Percentiles rank a stretch among this genome's conserved stretches.
Conservation (phyloP, 2,329 filamentous ascomycete species). For the Pseudopyrenochaeta lycopersici region DNA sequence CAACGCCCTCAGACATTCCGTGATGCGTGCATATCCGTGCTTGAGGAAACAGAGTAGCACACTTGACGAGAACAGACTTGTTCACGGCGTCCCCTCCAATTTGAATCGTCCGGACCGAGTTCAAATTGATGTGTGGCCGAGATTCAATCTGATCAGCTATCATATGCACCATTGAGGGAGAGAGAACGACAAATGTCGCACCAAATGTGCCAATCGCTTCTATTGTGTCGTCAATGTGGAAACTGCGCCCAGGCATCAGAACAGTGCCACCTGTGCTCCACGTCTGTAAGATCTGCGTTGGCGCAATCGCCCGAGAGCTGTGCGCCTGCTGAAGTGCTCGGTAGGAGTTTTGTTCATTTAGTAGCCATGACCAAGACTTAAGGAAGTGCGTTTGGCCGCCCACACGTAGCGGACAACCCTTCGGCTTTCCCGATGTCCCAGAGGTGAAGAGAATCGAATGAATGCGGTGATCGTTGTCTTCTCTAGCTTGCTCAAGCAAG, state of each 20-base stretch:
- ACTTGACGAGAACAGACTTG: not conserved
- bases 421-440: conserved; percentile 4
- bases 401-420: conserved; percentile 1
- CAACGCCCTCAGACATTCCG: conserved; percentile 2
- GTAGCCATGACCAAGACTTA: not conserved
- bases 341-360: not conserved
- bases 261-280: conserved; percentile 3
- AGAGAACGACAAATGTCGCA: conserved; percentile 2
- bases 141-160: not conserved
- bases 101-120: not conserved
- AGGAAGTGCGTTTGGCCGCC: not conserved
- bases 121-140: not conserved
- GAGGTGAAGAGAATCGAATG: conserved; percentile 6
- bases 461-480: not conserved
- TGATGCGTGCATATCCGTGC: conserved; percentile 2
- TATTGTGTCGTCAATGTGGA: conserved; percentile 1
- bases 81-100: conserved; percentile 5
- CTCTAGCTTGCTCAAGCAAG: not conserved
- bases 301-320: conserved; percentile 2
- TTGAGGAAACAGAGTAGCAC: conserved; percentile 1
- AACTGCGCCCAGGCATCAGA: not conserved
- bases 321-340: conserved; percentile 1
- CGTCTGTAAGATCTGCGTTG: conserved; percentile 2
- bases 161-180: conserved; percentile 4
- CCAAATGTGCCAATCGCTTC: not conserved